Base-by-base conservation (phyloP, 2,329 filamentous ascomycete species). In the Fusarium palustre region DNA sequence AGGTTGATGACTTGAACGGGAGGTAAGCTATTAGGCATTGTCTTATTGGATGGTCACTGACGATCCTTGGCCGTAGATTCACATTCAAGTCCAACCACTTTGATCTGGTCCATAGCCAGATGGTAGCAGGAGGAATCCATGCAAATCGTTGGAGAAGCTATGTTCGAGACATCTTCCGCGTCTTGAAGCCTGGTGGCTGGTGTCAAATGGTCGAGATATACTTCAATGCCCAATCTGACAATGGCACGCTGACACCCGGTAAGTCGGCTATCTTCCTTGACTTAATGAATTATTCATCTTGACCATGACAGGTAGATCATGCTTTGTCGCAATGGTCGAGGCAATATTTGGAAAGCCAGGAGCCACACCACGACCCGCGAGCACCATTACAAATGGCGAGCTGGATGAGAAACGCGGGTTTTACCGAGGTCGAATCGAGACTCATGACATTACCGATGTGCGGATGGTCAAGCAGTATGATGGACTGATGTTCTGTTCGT, bases 151-250 rank as follows among this genome's bases (percentile, higher is more conserved):
- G 94, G 94, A 80, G 82, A 57, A 84, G 85, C 33, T 97, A 97
- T 78, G 79, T 97, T 68, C 83, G 84, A 71, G 94, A 97, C 72
- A 91, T 97, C 64, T 87, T 88, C 69, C 85, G 88, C 24, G 85
- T 93, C 12, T 81, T 94, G 66, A 90, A 88, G 52, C 90, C 89
- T 8, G 91, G 90, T 3, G 94, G 94, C 2, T 97, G 93, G 93
- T 86, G 92, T 62, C 93, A 97, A 76, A 90, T 97, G 86, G 87
- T 92, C n/a, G 94, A 97, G 76, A 87, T 94, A 73, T 93, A 97
- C 75, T 91, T 90, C 78, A 93, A 93, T 69, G 89, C 92, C 28
- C 94, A 97, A 77, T 97, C 93, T 1, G 89, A 95, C 71, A 97
- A 92, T 73, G 93, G 93, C 7, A 89, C 88, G n/a, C 81, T 96